Evolutionary conservation across 208 protist species (phyloP).

Genomic region (Naegleria lovaniensis): DNA sequence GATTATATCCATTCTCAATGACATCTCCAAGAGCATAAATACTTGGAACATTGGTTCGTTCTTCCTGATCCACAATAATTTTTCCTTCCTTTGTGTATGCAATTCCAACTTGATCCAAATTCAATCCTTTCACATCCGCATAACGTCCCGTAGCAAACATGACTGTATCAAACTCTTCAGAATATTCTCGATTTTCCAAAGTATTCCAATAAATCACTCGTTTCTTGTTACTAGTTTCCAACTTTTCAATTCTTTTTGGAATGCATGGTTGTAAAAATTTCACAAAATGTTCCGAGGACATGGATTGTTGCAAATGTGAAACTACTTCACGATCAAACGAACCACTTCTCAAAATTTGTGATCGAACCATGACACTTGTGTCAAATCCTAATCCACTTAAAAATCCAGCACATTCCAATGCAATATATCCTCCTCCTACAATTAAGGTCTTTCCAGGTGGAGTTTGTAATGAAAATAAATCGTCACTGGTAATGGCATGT

Average conservation of each 20-base stretch:
- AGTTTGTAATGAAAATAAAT: constrained; percentile 63
- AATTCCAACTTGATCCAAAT: constrained; percentile 44
- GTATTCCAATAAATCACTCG: background rate
- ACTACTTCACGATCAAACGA: constrained; percentile 59
- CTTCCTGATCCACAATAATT: constrained; percentile 42
- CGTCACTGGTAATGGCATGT: constrained; percentile 64
- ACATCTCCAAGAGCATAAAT: constrained; percentile 77
- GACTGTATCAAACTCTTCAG: constrained; percentile 68
- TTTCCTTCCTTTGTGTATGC: constrained; percentile 48
- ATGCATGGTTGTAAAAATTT: constrained; percentile 43
- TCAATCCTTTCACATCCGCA: constrained; percentile 48
- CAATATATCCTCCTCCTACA: constrained; percentile 78
- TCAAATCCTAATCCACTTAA: constrained; percentile 67
- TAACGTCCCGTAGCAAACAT: constrained; percentile 66
- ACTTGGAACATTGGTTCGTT: constrained; percentile 60
- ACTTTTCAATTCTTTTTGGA: constrained; percentile 39
- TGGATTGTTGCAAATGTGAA: constrained; percentile 51
- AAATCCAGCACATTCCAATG: constrained; percentile 83
- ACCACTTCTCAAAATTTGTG: constrained; percentile 70
- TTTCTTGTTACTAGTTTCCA: constrained; percentile 2
- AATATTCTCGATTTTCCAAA: background rate
- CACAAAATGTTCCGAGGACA: constrained; percentile 10
- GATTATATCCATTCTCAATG: constrained; percentile 45
- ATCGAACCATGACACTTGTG: constrained; percentile 72
- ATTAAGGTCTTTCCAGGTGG: constrained; percentile 65